Percentiles rank a stretch among this genome's conserved stretches.
Conservation (phyloP, 768 basidiomycete genomes). For the Russula foetens region DNA sequence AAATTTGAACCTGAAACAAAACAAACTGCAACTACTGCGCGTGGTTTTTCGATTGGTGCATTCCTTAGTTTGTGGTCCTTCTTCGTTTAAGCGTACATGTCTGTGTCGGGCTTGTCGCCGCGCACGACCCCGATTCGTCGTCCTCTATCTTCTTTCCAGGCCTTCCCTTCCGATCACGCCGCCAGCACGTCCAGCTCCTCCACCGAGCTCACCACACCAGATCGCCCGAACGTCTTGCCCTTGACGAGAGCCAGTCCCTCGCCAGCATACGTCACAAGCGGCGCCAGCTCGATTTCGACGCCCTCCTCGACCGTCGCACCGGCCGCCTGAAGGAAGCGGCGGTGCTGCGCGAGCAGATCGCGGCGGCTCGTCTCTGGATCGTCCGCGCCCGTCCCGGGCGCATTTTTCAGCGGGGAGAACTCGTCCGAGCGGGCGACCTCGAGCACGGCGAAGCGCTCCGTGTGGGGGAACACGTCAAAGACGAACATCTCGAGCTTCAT, state of each 20-base stretch:
- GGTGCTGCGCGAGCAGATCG: constrained; percentile 85
- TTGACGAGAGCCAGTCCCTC: constrained; percentile 78
- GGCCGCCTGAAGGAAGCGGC: constrained; percentile 68
- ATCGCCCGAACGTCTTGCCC: constrained; percentile 71
- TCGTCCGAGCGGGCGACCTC: constrained; percentile 86
- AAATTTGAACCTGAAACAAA: too few relatives aligned
- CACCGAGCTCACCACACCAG: constrained; percentile 54
- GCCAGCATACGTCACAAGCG: constrained; percentile 83
- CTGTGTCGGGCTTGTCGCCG: not conserved
- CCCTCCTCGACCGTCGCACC: constrained; percentile 68
- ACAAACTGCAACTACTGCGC: too few relatives aligned
- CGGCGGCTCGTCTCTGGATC: constrained; percentile 85
- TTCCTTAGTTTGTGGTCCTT: too few relatives aligned
- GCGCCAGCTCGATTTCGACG: constrained; percentile 86
- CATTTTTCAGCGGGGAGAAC: constrained; percentile 97
- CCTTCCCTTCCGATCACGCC: constrained; percentile 23
- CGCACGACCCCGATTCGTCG: not conserved
- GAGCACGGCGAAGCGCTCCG: constrained; percentile 72
- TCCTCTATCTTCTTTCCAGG: not conserved
- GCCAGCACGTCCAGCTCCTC: constrained; percentile 67
- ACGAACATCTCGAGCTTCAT: constrained; percentile 99
- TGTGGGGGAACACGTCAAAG: constrained; percentile 97
- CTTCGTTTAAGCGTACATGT: not conserved
- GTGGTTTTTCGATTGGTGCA: too few relatives aligned
- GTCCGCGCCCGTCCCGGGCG: constrained; percentile 85